These are phyloP conservation scores for Pseudozyma sp. DNA, from an alignment of 1,284 basidiomycete genomes.

Conservation along the genomic window DNA sequence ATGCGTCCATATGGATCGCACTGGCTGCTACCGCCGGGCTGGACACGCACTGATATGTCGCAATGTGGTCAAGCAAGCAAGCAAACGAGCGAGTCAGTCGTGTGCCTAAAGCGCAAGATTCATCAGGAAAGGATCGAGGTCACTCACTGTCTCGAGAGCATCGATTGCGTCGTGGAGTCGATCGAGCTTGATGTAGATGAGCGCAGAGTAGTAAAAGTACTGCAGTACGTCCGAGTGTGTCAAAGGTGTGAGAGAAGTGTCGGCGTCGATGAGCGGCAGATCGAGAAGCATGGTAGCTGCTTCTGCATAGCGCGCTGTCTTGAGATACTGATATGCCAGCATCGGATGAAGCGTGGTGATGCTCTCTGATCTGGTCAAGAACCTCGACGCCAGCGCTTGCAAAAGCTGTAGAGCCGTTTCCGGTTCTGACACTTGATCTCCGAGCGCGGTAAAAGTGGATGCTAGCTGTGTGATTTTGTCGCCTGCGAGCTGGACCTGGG, in stretches of 20 bases:
- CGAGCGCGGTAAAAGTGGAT: conserved; percentile 14
- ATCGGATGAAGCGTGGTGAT: conserved; percentile 51
- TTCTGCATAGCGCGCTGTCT: conserved; percentile 41
- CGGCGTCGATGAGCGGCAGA: conserved; percentile 41
- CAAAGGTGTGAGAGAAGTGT: conserved; percentile 33
- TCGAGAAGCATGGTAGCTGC: conserved; percentile 49
- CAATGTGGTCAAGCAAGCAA: not conserved
- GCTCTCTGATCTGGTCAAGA: conserved; percentile 29
- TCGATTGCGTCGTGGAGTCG: conserved; percentile 48
- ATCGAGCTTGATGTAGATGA: conserved; percentile 50
- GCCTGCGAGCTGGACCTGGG: conserved; percentile 28
- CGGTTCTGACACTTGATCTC: conserved; percentile 22
- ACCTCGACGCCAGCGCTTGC: conserved; percentile 24
- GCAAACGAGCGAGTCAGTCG: not conserved
- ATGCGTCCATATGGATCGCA: conserved; percentile 82
- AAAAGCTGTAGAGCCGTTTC: conserved; percentile 29
- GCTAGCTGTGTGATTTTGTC: conserved; percentile 40
- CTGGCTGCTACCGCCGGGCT: conserved; percentile 77
- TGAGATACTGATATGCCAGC: conserved; percentile 55
- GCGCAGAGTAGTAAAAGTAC: conserved; percentile 60
- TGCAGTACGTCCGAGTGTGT: conserved; percentile 53
- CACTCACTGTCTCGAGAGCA: conserved; percentile 56
- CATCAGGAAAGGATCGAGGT: not conserved
- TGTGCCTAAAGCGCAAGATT: too few species aligned
- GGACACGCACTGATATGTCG: conserved; percentile 72